Evolutionary conservation across 2,329 filamentous ascomycete species (phyloP).

Genomic region (Colletotrichum musae): DNA sequence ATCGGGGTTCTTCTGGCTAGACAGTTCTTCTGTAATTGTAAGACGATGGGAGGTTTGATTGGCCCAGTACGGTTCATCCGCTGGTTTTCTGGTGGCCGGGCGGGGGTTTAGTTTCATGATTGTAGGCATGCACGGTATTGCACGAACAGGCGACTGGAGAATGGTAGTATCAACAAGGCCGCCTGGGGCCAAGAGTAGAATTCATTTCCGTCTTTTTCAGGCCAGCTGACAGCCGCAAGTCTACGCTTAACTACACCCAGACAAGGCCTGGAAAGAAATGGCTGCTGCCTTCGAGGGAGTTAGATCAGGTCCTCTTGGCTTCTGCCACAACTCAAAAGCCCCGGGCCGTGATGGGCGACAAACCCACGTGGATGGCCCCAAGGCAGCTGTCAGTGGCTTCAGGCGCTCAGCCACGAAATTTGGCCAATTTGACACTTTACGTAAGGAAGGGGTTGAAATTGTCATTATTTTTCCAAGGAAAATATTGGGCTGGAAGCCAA

Average conservation of each 20-base stretch:
- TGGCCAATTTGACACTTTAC: neutral
- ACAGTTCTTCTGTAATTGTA: constrained; percentile 14
- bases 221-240: no score
- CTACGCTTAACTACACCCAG: no score
- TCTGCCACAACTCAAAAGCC: no score
- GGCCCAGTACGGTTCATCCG: neutral
- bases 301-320: no score
- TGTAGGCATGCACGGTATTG: constrained; percentile 20
- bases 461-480: neutral
- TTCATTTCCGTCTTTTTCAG: neutral
- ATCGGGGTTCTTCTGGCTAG: neutral
- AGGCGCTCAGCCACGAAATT: neutral
- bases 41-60: neutral
- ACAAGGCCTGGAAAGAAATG: no score
- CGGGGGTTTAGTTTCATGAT: constrained; percentile 3
- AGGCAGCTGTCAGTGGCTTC: neutral
- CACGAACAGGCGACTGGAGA: constrained; percentile 13
- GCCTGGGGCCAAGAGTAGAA: neutral
- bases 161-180: constrained; percentile 14
- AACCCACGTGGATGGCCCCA: no score
- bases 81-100: neutral
- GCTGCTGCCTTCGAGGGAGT: no score
- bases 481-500: neutral
- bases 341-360: no score
- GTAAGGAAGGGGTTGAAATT: neutral